Percentiles rank a stretch among this genome's conserved stretches.
Conservation (phyloP, 352 stramenopile genomes). For the Phytophthora hibernalis region DNA sequence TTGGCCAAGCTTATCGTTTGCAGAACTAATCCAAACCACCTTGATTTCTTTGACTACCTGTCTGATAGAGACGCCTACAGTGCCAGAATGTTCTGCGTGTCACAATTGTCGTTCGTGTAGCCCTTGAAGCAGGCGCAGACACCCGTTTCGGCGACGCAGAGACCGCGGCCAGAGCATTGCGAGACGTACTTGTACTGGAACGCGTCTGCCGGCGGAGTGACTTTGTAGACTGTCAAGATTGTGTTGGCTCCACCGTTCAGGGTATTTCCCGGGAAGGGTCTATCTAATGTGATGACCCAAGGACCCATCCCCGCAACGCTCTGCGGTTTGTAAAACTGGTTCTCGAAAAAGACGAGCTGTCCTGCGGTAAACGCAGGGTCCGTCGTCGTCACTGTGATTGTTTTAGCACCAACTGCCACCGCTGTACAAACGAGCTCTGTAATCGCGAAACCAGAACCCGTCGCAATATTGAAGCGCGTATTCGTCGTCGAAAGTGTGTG, state of each 20-base stretch:
- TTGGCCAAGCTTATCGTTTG: background rate
- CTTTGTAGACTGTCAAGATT: conserved; percentile 21
- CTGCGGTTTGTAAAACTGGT: conserved; percentile 58
- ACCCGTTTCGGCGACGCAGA: conserved; percentile 71
- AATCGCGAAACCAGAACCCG: background rate
- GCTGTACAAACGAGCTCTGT: background rate
- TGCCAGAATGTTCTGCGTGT: conserved; percentile 85
- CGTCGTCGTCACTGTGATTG: conserved; percentile 11
- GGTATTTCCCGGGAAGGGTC: conserved; percentile 54
- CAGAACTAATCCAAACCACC: background rate
- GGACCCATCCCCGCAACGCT: background rate
- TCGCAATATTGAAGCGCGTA: conserved; percentile 24
- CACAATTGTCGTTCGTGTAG: conserved; percentile 90
- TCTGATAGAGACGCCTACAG: conserved; percentile 42
- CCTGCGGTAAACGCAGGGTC: conserved; percentile 17
- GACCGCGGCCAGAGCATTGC: conserved; percentile 72
- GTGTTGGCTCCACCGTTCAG: conserved; percentile 17
- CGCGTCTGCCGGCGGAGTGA: conserved; percentile 37
- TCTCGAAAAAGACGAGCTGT: conserved; percentile 62
- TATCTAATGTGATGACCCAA: conserved; percentile 43
- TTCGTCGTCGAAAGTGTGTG: conserved; percentile 29
- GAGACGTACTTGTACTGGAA: conserved; percentile 78
- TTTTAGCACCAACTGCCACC: conserved; percentile 19
- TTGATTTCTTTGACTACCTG: background rate
- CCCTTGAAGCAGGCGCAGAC: conserved; percentile 90